Evolutionary conservation across 305 asterid genomes (phyloP), one percentile per base, ranked within the genome.

Genomic region (Fraxinus paxiana): DNA sequence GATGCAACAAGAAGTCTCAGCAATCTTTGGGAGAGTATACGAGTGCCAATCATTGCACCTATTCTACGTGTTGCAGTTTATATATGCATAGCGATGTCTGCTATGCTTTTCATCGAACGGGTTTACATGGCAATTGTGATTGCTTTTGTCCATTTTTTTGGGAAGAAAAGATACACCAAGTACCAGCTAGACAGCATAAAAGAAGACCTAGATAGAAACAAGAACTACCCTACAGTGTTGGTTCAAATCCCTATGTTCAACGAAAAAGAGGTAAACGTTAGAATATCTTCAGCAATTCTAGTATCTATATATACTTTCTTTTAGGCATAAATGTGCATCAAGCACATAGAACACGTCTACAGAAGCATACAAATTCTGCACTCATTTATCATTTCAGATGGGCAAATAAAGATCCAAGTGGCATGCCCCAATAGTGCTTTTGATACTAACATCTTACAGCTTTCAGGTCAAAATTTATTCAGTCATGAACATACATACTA

Each of bases 181-280:
- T 94, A 94, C 79, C 92, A 94, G 87, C 90, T 90, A 59, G 92
- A 94, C 4, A 86, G 90, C 84, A 88, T 92, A 77, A 91, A 90
- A 82, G 88, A 87, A 79, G 97, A 92, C 86, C 86, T 92, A 70
- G 95, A 92, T 88, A 80, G 82, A 84, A 90, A 90, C 84, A 90
- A 77, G 82, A 88, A 90, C 84, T 85, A 89, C 81, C 98, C 97
- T 3, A 91, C 80, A 81, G 98, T 94, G 91, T 81, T 94, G 86
- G 94, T 92, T 76, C 98, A 94, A 81, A 90, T 94, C 81, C 98
- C 97, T 13, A 94, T 94, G 97, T 94, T 87, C 59, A 94, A 94
- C 26, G 97, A 94, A 73, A 90, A 88, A 82, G 98, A 94, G 98
- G 98, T 94, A 20, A 81, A 12, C 43, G 1, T 80, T 63, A 43